Evolutionary conservation across 805 yeast species (phyloP).

Genomic region (Lachancea sp.): DNA sequence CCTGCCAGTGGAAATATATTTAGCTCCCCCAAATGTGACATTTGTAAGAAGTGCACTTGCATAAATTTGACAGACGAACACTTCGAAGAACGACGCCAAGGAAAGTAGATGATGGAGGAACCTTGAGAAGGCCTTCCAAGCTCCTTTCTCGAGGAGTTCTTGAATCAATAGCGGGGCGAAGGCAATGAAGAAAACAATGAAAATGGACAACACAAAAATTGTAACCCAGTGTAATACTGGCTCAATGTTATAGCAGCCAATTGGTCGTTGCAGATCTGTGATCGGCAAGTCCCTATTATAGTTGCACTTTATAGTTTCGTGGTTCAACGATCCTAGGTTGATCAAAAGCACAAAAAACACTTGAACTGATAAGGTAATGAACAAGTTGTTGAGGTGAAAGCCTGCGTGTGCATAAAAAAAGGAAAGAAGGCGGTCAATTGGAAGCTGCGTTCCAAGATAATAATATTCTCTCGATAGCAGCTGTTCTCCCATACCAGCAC

Average conservation of each 20-base stretch:
- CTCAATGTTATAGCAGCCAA: conserved; percentile 77
- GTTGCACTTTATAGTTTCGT: conserved; percentile 64
- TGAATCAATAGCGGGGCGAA: conserved; percentile 84
- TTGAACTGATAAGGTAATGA: conserved; percentile 82
- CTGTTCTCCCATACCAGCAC: conserved; percentile 99
- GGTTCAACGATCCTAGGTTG: conserved; percentile 70
- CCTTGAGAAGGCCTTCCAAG: conserved; percentile 64
- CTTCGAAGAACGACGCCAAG: conserved; percentile 87
- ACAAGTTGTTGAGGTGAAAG: conserved; percentile 84
- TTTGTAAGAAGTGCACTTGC: conserved; percentile 71
- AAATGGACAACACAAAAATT: conserved; percentile 80
- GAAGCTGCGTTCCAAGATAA: conserved; percentile 82
- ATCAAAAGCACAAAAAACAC: conserved; percentile 74
- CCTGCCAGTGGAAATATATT: conserved; percentile 87
- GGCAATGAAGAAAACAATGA: conserved; percentile 88
- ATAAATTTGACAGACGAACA: conserved; percentile 89
- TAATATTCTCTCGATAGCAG: conserved; percentile 86
- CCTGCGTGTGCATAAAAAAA: conserved; percentile 97
- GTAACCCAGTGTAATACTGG: conserved; percentile 91
- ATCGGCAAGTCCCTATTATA: conserved; percentile 62
- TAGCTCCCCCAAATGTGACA: conserved; percentile 85
- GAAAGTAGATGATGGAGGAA: conserved; percentile 72
- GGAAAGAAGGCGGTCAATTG: conserved; percentile 82
- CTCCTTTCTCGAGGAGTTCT: conserved; percentile 80
- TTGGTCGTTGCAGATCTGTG: conserved; percentile 66